These are phyloP conservation scores for Aspergillus novofumigatus DNA, from an alignment of 2,329 filamentous ascomycete species.

Conservation along the genomic window DNA sequence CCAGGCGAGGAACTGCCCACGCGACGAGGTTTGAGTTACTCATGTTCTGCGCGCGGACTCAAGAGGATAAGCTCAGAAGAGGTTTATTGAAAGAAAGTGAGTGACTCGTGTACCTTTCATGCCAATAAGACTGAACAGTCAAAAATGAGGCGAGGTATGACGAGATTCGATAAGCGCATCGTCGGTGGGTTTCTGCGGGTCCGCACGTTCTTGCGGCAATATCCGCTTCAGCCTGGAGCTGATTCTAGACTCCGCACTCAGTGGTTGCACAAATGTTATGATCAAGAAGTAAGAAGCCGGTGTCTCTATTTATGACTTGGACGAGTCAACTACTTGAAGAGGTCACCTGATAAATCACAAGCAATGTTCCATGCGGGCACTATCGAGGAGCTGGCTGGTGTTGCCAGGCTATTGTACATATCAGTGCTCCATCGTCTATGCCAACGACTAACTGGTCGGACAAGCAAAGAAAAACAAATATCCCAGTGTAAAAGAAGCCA, in stretches of 20 bases:
- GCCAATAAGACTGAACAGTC: neutral
- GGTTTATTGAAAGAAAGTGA: neutral
- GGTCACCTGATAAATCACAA: conserved; percentile 15
- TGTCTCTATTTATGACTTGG: neutral
- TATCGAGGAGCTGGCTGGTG: conserved; percentile 1
- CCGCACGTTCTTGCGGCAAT: neutral
- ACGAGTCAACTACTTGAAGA: conserved; percentile 7
- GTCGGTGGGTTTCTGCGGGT: neutral
- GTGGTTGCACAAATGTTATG: neutral
- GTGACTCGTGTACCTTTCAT: neutral
- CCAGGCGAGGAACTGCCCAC: conserved; percentile 68
- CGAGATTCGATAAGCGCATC: neutral
- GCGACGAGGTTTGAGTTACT: conserved; percentile 32
- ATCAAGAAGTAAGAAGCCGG: neutral
- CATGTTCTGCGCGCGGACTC: conserved; percentile 17
- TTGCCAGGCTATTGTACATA: conserved; percentile 19
- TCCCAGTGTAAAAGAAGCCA: conserved; percentile 12
- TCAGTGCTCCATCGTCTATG: conserved; percentile 17
- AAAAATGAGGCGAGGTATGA: neutral
- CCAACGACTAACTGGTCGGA: conserved; percentile 9
- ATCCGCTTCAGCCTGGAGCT: neutral
- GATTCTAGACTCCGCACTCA: neutral
- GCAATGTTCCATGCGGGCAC: neutral
- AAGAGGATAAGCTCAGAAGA: neutral
- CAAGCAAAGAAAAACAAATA: conserved; percentile 12